Evolutionary conservation across 176 grass and related monocot genomes (phyloP).

Genomic region (Carex myosuroides): DNA sequence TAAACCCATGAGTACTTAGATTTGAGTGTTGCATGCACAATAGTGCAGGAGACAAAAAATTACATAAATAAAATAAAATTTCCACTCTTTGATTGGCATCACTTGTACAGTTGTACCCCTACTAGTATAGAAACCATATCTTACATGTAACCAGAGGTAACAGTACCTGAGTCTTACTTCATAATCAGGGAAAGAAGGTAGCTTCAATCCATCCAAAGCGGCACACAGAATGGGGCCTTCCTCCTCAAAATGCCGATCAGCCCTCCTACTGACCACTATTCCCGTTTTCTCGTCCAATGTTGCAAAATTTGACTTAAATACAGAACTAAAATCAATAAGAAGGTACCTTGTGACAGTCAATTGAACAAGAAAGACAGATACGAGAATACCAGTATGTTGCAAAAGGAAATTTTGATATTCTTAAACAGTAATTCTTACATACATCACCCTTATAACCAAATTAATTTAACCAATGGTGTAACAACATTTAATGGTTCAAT

Average conservation of each 20-base stretch:
- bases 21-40: neutral
- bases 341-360: neutral
- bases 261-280: conserved; percentile 65
- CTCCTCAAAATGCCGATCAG: conserved; percentile 90
- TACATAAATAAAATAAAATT: neutral
- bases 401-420: neutral
- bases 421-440: neutral
- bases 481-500: neutral
- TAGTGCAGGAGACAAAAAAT: neutral
- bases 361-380: neutral
- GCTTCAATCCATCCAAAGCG: conserved; percentile 76
- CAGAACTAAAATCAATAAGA: neutral
- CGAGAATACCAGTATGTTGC: neutral
- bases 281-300: conserved; percentile 79
- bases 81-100: neutral
- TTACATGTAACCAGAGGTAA: neutral
- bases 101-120: no score
- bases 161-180: conserved; percentile 91
- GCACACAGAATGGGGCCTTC: conserved; percentile 76
- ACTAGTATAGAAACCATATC: neutral
- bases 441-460: neutral
- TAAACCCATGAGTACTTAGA: neutral
- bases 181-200: conserved; percentile 65
- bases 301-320: conserved; percentile 76
- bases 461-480: neutral